Percentiles rank a stretch among this genome's conserved stretches.
Evolutionary conservation across 1,139 yeast genomes (phyloP).

Genomic region (Pichia sp.): DNA sequence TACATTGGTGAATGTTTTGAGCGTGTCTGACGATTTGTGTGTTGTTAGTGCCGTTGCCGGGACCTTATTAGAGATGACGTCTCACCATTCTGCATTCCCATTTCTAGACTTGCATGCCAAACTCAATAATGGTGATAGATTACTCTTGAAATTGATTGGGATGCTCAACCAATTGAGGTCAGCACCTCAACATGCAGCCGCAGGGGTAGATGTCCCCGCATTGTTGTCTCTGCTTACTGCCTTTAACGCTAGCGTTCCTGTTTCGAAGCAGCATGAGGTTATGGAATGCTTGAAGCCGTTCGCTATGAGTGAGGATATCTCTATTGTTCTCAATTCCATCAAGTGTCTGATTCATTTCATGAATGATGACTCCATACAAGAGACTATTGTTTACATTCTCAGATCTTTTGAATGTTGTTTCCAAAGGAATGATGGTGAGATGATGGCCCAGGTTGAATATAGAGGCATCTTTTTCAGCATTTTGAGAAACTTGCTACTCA

Average conservation of each 20-base stretch:
- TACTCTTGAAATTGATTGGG: not conserved
- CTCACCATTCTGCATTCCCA: not conserved
- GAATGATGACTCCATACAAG: not conserved
- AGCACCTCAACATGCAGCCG: not conserved
- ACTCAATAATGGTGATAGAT: not conserved
- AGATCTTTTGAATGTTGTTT: not conserved
- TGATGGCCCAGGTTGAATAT: too few relatives aligned
- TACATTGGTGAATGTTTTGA: constrained; percentile 1
- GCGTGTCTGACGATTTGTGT: not conserved
- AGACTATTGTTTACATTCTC: not conserved
- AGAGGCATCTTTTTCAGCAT: constrained; percentile 6
- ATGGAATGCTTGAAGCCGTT: constrained; percentile 8
- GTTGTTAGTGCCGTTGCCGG: constrained; percentile 3
- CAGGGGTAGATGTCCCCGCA: not conserved
- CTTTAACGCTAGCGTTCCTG: not conserved
- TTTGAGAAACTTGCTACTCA: constrained; percentile 8
- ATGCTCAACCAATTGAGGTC: not conserved
- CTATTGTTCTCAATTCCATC: constrained; percentile 7
- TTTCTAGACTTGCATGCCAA: not conserved
- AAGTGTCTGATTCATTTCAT: constrained; percentile 7
- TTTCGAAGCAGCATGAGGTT: too few relatives aligned
- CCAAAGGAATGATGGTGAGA: too few relatives aligned
- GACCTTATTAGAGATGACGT: constrained; percentile 1
- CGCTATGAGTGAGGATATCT: not conserved
- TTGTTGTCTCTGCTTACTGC: not conserved